phyloP scores from a whole-genome alignment of 1,139 yeast genomes.

The Candida sp. region DNA sequence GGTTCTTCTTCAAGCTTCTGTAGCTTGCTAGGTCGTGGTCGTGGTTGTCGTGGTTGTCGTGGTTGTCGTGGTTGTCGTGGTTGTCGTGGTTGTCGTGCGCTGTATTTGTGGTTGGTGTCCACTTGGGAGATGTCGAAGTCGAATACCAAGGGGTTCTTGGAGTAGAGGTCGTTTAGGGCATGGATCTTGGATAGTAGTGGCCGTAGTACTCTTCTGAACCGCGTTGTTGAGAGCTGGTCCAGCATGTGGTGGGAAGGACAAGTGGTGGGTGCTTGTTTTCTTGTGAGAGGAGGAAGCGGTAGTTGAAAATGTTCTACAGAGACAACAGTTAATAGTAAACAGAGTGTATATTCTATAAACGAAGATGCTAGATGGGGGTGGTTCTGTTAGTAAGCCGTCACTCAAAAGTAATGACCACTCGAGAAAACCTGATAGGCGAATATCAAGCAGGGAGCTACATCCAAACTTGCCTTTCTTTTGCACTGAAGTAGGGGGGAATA shows the following conservation, averaged over 20 bases:
- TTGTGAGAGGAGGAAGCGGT: no score
- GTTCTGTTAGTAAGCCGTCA: no score
- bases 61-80: neutral
- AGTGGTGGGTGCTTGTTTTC: no score
- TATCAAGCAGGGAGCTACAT: no score
- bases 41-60: neutral
- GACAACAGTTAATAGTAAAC: no score
- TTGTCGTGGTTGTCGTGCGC: neutral
- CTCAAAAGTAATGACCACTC: no score
- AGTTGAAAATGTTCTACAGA: no score
- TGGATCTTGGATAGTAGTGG: constrained; percentile 44
- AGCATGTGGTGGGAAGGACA: constrained; percentile 4
- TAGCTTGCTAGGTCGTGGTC: neutral
- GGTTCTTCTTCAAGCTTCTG: neutral
- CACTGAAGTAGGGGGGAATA: no score
- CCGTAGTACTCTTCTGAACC: constrained; percentile 39
- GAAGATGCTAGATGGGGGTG: no score
- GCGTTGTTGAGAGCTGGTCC: constrained; percentile 7
- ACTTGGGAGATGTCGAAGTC: constrained; percentile 4
- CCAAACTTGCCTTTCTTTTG: no score
- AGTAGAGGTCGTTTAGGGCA: constrained; percentile 29
- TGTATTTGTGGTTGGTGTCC: neutral
- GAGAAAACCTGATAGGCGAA: no score
- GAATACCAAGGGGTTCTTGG: constrained; percentile 27
- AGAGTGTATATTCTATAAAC: no score